Evolutionary conservation across 805 yeast species (phyloP).

Genomic region (Candida vaughaniae): DNA sequence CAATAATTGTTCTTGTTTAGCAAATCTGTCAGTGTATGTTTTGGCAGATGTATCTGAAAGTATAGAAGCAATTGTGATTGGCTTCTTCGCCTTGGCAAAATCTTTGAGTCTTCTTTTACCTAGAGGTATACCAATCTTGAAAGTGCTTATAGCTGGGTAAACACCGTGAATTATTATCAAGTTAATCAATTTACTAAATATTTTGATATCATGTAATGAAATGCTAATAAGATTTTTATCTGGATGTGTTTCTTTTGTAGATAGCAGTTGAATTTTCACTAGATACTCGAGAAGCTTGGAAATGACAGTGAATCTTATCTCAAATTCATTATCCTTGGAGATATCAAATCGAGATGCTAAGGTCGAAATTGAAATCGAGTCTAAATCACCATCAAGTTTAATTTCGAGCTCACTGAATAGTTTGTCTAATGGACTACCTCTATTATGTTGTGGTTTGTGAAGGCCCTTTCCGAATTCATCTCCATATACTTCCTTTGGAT

Average conservation of each 20-base stretch:
- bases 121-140: conserved; percentile 62
- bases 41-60: conserved; percentile 8
- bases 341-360: conserved; percentile 12
- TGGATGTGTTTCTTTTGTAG: conserved; percentile 21
- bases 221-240: conserved; percentile 52
- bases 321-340: conserved; percentile 2
- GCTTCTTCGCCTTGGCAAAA: conserved; percentile 33
- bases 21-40: conserved; percentile 17
- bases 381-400: conserved; percentile 22
- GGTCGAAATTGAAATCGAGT: conserved; percentile 19
- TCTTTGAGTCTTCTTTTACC: conserved; percentile 56
- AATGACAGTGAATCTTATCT: conserved; percentile 19
- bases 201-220: conserved; percentile 82
- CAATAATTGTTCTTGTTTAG: conserved; percentile 20
- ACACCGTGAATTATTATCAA: conserved; percentile 69
- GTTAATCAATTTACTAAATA: conserved; percentile 63
- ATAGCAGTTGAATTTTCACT: conserved; percentile 36
- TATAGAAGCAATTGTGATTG: conserved; percentile 20
- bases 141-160: conserved; percentile 55
- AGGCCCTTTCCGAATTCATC: conserved; percentile 28
- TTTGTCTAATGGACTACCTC: conserved; percentile 33
- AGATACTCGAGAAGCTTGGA: conserved; percentile 36
- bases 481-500: conserved; percentile 29
- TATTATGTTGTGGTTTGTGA: conserved; percentile 27
- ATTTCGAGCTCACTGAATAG: conserved; percentile 31